phyloP scores from a whole-genome alignment of 2,329 filamentous ascomycete genomes.

The Apiospora arundinis region DNA sequence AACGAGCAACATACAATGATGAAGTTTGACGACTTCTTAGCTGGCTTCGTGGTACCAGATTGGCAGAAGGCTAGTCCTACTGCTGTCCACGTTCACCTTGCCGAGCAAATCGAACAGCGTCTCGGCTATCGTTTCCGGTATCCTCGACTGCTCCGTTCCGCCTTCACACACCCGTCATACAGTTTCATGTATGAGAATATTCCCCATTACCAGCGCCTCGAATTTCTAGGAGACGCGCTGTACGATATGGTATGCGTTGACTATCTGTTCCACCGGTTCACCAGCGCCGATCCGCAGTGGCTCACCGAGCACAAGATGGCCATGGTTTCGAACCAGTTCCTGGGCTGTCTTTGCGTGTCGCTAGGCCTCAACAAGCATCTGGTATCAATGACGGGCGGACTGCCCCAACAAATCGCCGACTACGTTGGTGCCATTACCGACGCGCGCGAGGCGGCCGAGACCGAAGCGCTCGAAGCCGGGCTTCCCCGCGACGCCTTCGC shows the following conservation, averaged over 20 bases:
- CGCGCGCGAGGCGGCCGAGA: slow-evolving; percentile 48
- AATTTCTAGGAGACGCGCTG: slow-evolving; percentile 89
- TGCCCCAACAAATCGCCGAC: slow-evolving; percentile 54
- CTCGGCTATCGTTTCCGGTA: slow-evolving; percentile 71
- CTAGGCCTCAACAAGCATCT: slow-evolving; percentile 81
- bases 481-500: slow-evolving; percentile 45
- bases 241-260: slow-evolving; percentile 68
- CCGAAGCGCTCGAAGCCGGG: slow-evolving; percentile 31
- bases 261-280: slow-evolving; percentile 78
- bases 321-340: slow-evolving; percentile 97
- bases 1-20: slow-evolving; percentile 73
- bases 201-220: slow-evolving; percentile 87
- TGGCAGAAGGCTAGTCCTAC: slow-evolving; percentile 72
- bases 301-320: slow-evolving; percentile 98
- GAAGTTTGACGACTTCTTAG: slow-evolving; percentile 75
- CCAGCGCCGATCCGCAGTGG: slow-evolving; percentile 89
- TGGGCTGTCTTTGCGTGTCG: slow-evolving; percentile 80
- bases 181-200: slow-evolving; percentile 77
- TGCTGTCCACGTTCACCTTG: slow-evolving; percentile 72
- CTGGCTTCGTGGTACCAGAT: slow-evolving; percentile 68
- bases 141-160: slow-evolving; percentile 79
- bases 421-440: slow-evolving; percentile 66
- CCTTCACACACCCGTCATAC: slow-evolving; percentile 88
- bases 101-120: slow-evolving; percentile 64
- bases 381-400: slow-evolving; percentile 54